Conservation (phyloP, 352 stramenopile genomes). For the Elongisporangium prolatum region DNA sequence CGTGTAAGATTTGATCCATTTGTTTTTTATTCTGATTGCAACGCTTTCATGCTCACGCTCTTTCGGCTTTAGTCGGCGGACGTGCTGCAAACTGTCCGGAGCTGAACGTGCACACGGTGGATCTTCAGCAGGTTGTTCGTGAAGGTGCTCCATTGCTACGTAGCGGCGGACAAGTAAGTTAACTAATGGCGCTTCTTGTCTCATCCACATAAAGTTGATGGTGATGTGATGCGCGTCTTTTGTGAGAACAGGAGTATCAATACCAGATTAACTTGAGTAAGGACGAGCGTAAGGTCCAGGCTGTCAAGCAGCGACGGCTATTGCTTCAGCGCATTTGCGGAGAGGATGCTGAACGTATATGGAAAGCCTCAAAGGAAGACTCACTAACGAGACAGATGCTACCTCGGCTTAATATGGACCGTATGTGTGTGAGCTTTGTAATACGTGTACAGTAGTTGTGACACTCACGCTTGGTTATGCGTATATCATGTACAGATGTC, state of each 20-base stretch:
- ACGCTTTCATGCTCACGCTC: neutral
- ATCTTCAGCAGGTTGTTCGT: constrained; percentile 47
- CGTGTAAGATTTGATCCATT: constrained; percentile 21
- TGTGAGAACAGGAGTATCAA: constrained; percentile 51
- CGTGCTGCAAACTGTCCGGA: constrained; percentile 26
- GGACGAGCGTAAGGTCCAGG: constrained; percentile 42
- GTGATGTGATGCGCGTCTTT: neutral
- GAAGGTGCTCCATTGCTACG: constrained; percentile 64
- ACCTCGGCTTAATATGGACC: constrained; percentile 54
- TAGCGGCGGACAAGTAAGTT: constrained; percentile 65
- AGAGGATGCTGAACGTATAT: constrained; percentile 30
- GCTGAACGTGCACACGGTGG: constrained; percentile 52
- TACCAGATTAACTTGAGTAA: constrained; percentile 60
- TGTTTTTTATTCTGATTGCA: neutral
- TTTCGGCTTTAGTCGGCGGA: constrained; percentile 32
- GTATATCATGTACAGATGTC: constrained; percentile 28
- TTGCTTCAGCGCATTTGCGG: constrained; percentile 67
- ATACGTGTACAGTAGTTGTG: neutral
- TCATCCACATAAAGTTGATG: neutral
- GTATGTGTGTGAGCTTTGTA: constrained; percentile 19
- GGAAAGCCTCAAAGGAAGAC: constrained; percentile 51
- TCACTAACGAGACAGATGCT: constrained; percentile 58
- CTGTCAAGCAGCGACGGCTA: constrained; percentile 57
- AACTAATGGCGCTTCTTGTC: neutral
- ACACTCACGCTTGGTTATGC: neutral